Percentiles rank a stretch among this genome's conserved stretches.
These are phyloP conservation scores for Fusarium bulbicola DNA, from an alignment of 2,329 filamentous ascomycete genomes.

Conservation along the genomic window DNA sequence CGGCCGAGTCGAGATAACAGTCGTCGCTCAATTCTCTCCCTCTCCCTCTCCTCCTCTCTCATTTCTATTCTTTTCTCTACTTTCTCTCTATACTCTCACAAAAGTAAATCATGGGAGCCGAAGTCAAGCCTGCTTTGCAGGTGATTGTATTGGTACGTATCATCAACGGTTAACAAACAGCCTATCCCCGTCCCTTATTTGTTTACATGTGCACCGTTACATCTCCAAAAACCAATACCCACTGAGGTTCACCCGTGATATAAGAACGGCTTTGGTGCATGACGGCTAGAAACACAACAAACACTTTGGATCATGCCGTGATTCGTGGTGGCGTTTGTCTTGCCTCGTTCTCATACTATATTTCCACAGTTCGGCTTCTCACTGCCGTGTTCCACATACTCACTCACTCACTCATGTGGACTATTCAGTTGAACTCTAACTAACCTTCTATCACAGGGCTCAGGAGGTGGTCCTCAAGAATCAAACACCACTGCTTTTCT, in stretches of 20 bases:
- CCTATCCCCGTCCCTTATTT: not conserved
- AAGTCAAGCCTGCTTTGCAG: slow-evolving; percentile 66
- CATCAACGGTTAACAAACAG: slow-evolving; percentile 3
- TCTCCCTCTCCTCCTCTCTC: not conserved
- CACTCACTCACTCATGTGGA: not conserved
- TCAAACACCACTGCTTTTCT: slow-evolving; percentile 90
- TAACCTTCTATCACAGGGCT: slow-evolving; percentile 66
- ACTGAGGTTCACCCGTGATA: not conserved
- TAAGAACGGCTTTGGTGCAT: slow-evolving; percentile 6
- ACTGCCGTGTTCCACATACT: slow-evolving; percentile 9
- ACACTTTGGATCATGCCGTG: slow-evolving; percentile 5
- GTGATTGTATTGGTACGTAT: slow-evolving; percentile 77
- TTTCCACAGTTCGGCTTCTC: not conserved
- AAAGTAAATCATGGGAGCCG: slow-evolving; percentile 35
- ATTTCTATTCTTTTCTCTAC: not conserved
- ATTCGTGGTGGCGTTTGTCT: slow-evolving; percentile 11
- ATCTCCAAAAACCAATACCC: not conserved
- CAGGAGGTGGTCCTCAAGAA: slow-evolving; percentile 89
- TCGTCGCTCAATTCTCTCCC: not conserved
- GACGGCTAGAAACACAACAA: not conserved
- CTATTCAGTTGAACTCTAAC: not conserved
- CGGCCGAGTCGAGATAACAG: slow-evolving; percentile 3
- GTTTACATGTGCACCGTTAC: slow-evolving; percentile 18
- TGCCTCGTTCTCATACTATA: not conserved
- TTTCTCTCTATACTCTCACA: not conserved